Evolutionary conservation across 306 rosid genomes (phyloP).

Genomic region (Oemleria cerasiformis): DNA sequence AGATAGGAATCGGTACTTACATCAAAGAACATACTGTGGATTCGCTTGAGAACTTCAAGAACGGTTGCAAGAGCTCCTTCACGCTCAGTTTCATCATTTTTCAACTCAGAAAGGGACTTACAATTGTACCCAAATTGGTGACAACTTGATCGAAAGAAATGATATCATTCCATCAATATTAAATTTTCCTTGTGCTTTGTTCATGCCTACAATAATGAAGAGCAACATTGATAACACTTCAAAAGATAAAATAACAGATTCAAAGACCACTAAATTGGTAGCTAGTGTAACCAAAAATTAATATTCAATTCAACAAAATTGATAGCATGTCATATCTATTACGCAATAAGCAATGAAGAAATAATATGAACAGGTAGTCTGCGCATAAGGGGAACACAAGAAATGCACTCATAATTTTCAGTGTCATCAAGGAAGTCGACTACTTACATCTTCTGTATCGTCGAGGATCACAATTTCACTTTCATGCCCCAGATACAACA

Average conservation of each 20-base stretch:
- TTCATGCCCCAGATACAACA: conserved; percentile 82
- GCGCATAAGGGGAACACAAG: neutral
- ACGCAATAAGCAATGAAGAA: neutral
- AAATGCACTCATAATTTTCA: neutral
- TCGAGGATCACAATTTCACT: conserved; percentile 88
- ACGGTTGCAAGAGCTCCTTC: conserved; percentile 78
- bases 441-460: conserved; percentile 83
- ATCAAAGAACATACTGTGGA: conserved; percentile 63
- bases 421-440: neutral
- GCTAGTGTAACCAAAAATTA: neutral
- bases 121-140: conserved; percentile 72
- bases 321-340: neutral
- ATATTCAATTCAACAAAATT: neutral
- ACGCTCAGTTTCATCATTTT: conserved; percentile 70
- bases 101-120: conserved; percentile 67
- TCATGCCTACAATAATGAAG: conserved; percentile 71
- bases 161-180: conserved; percentile 87
- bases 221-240: conserved; percentile 2
- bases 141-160: conserved; percentile 86
- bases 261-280: conserved; percentile 10
- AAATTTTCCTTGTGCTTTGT: conserved; percentile 72
- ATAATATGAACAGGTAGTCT: neutral
- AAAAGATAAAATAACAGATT: conserved; percentile 10
- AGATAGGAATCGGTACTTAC: conserved; percentile 40
- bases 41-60: conserved; percentile 67